Base-by-base conservation (phyloP, 108 stramenopile species). In the Mediolabrus comicus region DNA sequence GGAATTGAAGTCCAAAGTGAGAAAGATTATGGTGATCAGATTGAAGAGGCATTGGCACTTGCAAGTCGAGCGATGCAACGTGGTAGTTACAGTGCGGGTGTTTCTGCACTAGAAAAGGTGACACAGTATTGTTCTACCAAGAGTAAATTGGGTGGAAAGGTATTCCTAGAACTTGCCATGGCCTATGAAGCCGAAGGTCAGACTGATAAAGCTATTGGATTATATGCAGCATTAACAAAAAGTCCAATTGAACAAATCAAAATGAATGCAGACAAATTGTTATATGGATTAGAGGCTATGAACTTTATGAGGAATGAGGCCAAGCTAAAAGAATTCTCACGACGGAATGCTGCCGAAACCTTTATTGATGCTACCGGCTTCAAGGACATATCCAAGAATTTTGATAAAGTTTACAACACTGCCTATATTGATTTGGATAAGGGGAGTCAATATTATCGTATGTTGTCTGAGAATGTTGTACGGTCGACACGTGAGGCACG, bases 91-190 rank as follows among this genome's bases (percentile, higher is more conserved):
- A 59, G 79, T 14, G 82, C 81, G 12, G 92, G 92, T 11, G 91
- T 92, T 12, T 87, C 90, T 14, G 86, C 86, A 3, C 57, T 95
- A 39, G 95, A 95, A 61, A 90, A 93, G 72, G 95, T 95, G 14
- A 92, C 88, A 26, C 68, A 83, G 59, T 92, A 85, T 71, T 93
- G 92, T 74, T 90, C 92, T 5, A 89, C 84, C 14, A 89, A 81
- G 66, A 84, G 85, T 13, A 77, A 84, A 57, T 65, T 92, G 3
- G 95, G 95, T 26, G 82, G 84, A 12, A 80, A 90, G 53, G 90
- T 93, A 1, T 95, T 88, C 66, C 58, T 95, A 25, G 91, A 95
- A 58, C 75, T 95, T 12, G 95, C 91, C 56, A 93, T 93, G 95
- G 90, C 90, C 17, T 93, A 93, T 59, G 95, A 95, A 65, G 95